A percentile compares a stretch with the other conserved stretches of the same genome.
These are phyloP conservation scores for Cenchrus purpureus DNA, from an alignment of 176 grass and related monocot genomes.

Conservation along the genomic window DNA sequence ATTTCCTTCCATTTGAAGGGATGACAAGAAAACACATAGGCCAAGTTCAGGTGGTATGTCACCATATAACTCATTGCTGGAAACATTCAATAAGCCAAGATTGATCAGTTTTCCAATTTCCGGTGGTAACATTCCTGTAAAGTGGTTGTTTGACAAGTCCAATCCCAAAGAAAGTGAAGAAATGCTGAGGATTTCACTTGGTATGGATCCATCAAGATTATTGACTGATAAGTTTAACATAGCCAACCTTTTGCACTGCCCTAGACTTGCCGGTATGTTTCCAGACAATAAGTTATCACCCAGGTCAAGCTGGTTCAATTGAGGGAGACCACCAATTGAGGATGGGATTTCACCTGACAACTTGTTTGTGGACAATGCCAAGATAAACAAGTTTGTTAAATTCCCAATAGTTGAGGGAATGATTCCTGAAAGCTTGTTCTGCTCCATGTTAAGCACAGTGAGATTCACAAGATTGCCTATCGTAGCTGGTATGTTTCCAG, in stretches of 20 bases:
- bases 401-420: slow-evolving; percentile 59
- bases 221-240: slow-evolving; percentile 51
- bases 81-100: background rate
- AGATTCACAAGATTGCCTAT: slow-evolving; percentile 53
- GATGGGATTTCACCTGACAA: slow-evolving; percentile 58
- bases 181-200: slow-evolving; percentile 24
- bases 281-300: slow-evolving; percentile 47
- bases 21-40: background rate
- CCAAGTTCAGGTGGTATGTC: slow-evolving; percentile 1
- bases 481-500: slow-evolving; percentile 48
- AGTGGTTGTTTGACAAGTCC: slow-evolving; percentile 22
- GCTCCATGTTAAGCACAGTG: slow-evolving; percentile 34
- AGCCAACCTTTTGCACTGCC: slow-evolving; percentile 16
- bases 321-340: slow-evolving; percentile 38
- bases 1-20: slow-evolving; percentile 29
- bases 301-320: slow-evolving; percentile 46
- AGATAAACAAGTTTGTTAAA: slow-evolving; percentile 27
- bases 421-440: slow-evolving; percentile 56
- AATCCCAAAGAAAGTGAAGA: slow-evolving; percentile 27
- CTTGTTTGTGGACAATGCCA: slow-evolving; percentile 50
- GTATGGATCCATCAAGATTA: slow-evolving; percentile 39
- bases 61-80: slow-evolving; percentile 40
- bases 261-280: slow-evolving; percentile 45
- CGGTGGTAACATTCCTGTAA: background rate
- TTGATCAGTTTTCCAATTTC: slow-evolving; percentile 29